Base-by-base conservation (phyloP, 2,329 filamentous ascomycete genomes). In the Alternaria sp. region DNA sequence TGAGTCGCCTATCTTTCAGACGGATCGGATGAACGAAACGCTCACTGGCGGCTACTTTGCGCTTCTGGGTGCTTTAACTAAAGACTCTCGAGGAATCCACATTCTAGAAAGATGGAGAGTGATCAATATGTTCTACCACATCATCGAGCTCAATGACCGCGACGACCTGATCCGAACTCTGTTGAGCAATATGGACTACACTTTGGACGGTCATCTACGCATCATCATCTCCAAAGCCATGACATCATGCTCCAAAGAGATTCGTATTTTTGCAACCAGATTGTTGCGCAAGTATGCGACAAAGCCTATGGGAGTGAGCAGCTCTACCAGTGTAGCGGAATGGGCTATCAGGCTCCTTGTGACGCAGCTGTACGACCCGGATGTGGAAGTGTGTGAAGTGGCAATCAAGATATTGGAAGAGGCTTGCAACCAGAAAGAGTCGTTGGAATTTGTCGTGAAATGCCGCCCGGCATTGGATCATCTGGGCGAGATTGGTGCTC, bases 121-220 rank as follows among this genome's bases (percentile, higher is more conserved):
- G 86, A 94, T 97, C 82, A 98, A 98, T 80, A 99, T 99, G 93
- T 96, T 98, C 86, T 99, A 99, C 77, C 96, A 98, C 80, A 97
- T 99, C 65, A 88, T 97, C 61, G 95, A 98, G 75, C 85, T 97
- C 47, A 93, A 92, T 72, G 91, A 96, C 79, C 91, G 96, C 3
- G 93, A 95, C 49, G 96, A 99, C 77, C 84, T 99, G 62, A 93
- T 98, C 77, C 93, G 94, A 76, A 86, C 95, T 10, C 86, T 99
- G 30, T 86, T 99, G 9, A 90, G 91, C 52, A 96, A 94, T 74
- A 94, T 99, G 80, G 95, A 99, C 80, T 99, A 97, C 77, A 91
- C 90, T 19, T 83, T 96, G 23, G 83, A 84, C 64, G 95, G 94
- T 1, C 96, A 99, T 78, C 91, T 96, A 19, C 89, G 96, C 43